These are phyloP conservation scores for Adansonia digitata DNA, from an alignment of 345 rosid genomes.

Conservation along the genomic window DNA sequence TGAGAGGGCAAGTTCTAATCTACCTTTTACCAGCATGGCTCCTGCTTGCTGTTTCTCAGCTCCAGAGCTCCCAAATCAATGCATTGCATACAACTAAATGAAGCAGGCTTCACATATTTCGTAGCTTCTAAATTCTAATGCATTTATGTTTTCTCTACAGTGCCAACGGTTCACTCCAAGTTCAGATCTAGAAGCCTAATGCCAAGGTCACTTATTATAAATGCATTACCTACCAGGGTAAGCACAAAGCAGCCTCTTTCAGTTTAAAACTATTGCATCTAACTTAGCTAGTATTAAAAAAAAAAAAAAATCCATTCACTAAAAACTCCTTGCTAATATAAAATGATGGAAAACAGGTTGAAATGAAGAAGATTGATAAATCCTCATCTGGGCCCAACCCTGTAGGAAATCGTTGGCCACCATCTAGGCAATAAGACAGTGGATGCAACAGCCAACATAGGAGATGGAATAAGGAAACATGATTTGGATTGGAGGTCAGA, in stretches of 20 bases:
- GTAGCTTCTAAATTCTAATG: neutral
- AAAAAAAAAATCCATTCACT: neutral
- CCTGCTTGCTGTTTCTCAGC: constrained; percentile 29
- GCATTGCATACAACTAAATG: neutral
- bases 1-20: constrained; percentile 30
- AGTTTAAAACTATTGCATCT: neutral
- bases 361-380: constrained; percentile 32
- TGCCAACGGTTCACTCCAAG: constrained; percentile 28
- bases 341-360: constrained; percentile 30
- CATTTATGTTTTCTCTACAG: neutral
- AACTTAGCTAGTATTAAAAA: neutral
- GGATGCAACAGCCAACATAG: constrained; percentile 14
- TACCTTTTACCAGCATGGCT: constrained; percentile 34
- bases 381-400: constrained; percentile 48
- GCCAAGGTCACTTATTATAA: constrained; percentile 16
- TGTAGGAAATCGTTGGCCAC: constrained; percentile 39
- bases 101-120: neutral
- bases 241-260: constrained; percentile 12
- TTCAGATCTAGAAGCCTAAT: constrained; percentile 23
- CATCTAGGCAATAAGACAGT: constrained; percentile 32
- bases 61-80: constrained; percentile 11
- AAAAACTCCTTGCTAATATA: constrained; percentile 2
- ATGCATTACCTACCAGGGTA: constrained; percentile 31
- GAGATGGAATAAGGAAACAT: neutral
- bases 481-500: constrained; percentile 16